Percentiles rank a stretch among this genome's conserved stretches.
These are phyloP conservation scores for Pontederia paniculata DNA, from an alignment of 176 grass and related monocot genomes.

Conservation along the genomic window DNA sequence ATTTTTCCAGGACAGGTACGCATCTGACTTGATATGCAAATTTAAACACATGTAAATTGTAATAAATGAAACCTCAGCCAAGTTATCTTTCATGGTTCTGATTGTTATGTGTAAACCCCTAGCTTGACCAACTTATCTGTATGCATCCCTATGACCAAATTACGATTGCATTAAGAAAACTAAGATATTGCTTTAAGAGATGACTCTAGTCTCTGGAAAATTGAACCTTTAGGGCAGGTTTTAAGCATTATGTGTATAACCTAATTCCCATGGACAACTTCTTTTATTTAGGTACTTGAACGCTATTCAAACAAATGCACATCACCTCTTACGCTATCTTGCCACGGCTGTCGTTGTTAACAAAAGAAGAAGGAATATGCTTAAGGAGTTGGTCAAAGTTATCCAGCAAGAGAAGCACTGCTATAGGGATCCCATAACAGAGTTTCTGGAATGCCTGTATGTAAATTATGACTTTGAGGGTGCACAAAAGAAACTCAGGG, in stretches of 20 bases:
- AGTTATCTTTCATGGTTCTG: too few relatives aligned
- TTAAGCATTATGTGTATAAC: too few relatives aligned
- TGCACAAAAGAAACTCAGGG: conserved; percentile 62
- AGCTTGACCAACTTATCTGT: too few relatives aligned
- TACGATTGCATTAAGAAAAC: too few relatives aligned
- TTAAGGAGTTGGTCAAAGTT: conserved; percentile 86
- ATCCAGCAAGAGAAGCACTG: conserved; percentile 72
- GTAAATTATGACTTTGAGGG: conserved; percentile 94
- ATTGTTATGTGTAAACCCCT: too few relatives aligned
- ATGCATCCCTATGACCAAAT: too few relatives aligned
- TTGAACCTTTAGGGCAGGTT: too few relatives aligned
- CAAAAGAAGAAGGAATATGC: conserved; percentile 93
- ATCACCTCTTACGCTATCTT: conserved; percentile 69
- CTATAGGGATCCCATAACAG: conserved; percentile 77
- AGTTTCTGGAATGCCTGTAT: conserved; percentile 75
- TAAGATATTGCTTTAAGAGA: too few relatives aligned
- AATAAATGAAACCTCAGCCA: too few relatives aligned
- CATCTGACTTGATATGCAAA: too few relatives aligned
- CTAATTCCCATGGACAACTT: neutral
- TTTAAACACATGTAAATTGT: too few relatives aligned
- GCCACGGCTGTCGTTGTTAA: conserved; percentile 68
- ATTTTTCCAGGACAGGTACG: conserved; percentile 90
- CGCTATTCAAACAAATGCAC: conserved; percentile 82
- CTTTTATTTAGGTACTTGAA: conserved; percentile 50
- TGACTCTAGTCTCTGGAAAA: too few relatives aligned